Evolutionary conservation across 176 grass and related monocot species (phyloP), one percentile per base, ranked within the genome.

Genomic region (Carex scoparia): DNA sequence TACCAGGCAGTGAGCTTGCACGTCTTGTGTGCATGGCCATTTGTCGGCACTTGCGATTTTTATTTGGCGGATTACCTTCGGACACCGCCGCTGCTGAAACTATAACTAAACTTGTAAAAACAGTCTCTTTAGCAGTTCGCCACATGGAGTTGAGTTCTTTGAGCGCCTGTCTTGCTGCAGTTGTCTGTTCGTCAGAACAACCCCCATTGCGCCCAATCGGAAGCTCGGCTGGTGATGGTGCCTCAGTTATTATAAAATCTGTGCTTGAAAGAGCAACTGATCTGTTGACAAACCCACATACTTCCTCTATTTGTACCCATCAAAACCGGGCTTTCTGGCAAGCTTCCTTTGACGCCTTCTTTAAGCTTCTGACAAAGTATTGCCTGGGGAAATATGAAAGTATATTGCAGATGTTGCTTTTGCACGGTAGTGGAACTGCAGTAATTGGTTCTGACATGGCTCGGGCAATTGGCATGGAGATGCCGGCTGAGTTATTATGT

Each of bases 141-240:
- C 90, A 92, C 86, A 99, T 96, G 93, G 97, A 92, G 61, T 86
- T 99, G 11, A 94, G 88, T 85, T 89, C 91, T 57, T 86, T 99
- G 49, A 92, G 97, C 80, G 93, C 97, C 84, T 99, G 97, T 81
- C 91, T 99, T 87, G 97, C 97, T 66, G 97, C 97, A 64, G 88
- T 99, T 31, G 97, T 99, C 11, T 96, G 97, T 87, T 96, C 97
- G 48, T 88, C 93, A 73, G 97, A 99, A 90, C 97, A 99, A n/a
- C 97, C 97, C 60, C 97, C 97, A 81, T 89, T 99, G 54, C 93
- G 97, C 7, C 93, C 93, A 35, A 84, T 99, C 75, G 97, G 91
- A 84, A 95, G 93, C 83, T 89, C 90, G 89, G 86, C 93, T 40
- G 97, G 97, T 75, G 97, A 99, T 71, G 97, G 97, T 48, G 93